Conservation (phyloP, 176 grass and related monocot species). For the Hsuehochloa calcarea region DNA sequence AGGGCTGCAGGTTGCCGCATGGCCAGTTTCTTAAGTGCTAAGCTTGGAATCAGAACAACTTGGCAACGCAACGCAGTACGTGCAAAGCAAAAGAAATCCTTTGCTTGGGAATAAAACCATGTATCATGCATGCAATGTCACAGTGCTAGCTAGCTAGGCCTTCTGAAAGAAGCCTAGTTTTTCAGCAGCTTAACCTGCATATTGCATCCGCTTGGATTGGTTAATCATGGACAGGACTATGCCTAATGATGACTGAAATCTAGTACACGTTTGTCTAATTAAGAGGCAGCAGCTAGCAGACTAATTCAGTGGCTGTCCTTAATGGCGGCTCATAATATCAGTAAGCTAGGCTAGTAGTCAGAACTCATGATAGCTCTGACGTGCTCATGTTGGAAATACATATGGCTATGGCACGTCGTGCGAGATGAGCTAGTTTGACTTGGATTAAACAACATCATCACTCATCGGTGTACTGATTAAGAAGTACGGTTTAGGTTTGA, state of each 20-base stretch:
- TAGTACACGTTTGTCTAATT: background rate
- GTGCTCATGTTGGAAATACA: background rate
- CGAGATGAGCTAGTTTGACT: conserved; percentile 26
- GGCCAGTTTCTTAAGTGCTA: conserved; percentile 60
- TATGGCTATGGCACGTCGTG: background rate
- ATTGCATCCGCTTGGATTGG: background rate
- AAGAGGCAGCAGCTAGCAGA: background rate
- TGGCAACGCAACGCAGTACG: conserved; percentile 32
- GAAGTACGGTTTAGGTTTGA: background rate
- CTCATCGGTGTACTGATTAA: background rate
- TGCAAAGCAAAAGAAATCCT: conserved; percentile 65
- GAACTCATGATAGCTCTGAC: conserved; percentile 25
- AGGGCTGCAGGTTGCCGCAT: conserved; percentile 27
- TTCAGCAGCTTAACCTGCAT: background rate
- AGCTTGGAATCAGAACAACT: conserved; percentile 58
- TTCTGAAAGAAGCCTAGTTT: background rate
- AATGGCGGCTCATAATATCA: background rate
- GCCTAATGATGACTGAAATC: background rate
- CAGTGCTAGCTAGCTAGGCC: background rate
- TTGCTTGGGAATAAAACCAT: conserved; percentile 63
- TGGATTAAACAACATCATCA: background rate
- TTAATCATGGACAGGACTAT: background rate
- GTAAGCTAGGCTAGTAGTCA: background rate
- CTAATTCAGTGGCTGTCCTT: background rate
- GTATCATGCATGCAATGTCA: conserved; percentile 16